Conservation (phyloP, 2,329 filamentous ascomycete species). For the Colletotrichum filicis region DNA sequence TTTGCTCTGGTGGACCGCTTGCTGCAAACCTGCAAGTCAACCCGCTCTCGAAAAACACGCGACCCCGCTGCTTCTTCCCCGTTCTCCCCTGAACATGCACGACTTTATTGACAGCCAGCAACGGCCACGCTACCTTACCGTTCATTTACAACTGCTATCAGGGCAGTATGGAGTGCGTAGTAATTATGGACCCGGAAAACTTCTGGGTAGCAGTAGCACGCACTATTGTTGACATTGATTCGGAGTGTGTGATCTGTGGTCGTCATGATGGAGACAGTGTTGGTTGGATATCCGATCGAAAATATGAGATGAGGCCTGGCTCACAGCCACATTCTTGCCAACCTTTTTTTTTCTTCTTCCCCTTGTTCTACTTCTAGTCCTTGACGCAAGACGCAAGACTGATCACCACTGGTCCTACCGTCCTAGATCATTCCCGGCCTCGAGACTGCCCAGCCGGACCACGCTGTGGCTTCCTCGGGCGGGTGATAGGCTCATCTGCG, state of each 20-base stretch:
- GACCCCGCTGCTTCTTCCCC: constrained; percentile 5
- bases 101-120: constrained; percentile 24
- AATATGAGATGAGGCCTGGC: not conserved
- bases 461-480: constrained; percentile 16
- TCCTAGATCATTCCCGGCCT: not conserved
- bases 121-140: not conserved
- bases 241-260: not conserved
- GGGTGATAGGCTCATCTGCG: constrained; percentile 27
- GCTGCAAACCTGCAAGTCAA: constrained; percentile 24
- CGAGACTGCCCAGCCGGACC: constrained; percentile 18
- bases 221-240: not conserved
- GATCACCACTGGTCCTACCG: not conserved
- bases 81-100: constrained; percentile 16
- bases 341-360: not conserved
- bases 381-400: constrained; percentile 12
- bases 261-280: not conserved
- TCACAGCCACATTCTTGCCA: constrained; percentile 9
- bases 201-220: not conserved
- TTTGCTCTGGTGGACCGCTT: not conserved
- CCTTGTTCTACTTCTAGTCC: constrained; percentile 3
- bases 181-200: not conserved
- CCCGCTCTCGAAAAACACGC: constrained; percentile 11
- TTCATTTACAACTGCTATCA: not conserved
- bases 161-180: not conserved
- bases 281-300: not conserved